These are phyloP conservation scores for Paraphaeosphaeria sporulosa DNA, from an alignment of 2,329 filamentous ascomycete species.

Conservation along the genomic window DNA sequence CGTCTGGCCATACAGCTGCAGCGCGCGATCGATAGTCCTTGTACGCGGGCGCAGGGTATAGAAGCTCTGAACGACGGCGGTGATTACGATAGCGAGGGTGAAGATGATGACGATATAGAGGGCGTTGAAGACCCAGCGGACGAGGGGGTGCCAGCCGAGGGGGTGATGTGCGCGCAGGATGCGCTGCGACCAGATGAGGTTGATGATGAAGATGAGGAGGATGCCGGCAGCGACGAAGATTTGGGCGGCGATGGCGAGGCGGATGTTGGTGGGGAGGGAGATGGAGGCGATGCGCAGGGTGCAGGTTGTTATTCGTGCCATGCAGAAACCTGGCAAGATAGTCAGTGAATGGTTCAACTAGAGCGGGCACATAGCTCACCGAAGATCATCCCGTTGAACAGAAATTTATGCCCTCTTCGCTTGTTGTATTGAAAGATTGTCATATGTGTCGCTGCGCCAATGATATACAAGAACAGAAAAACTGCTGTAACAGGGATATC, in stretches of 20 bases:
- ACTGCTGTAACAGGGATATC: conserved; percentile 53
- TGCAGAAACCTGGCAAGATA: conserved; percentile 48
- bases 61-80: conserved; percentile 68
- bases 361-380: too few species aligned
- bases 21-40: conserved; percentile 62
- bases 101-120: conserved; percentile 66
- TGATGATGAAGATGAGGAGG: conserved; percentile 77
- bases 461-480: conserved; percentile 52
- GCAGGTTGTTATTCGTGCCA: conserved; percentile 52
- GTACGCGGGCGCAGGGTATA: conserved; percentile 67
- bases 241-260: conserved; percentile 64
- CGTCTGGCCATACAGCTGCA: conserved; percentile 69
- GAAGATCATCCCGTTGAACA: conserved; percentile 51
- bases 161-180: conserved; percentile 78
- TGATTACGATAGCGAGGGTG: conserved; percentile 72
- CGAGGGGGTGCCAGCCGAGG: conserved; percentile 70
- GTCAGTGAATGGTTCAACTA: too few species aligned
- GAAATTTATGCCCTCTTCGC: conserved; percentile 51
- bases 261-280: conserved; percentile 49
- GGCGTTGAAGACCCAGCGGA: conserved; percentile 62
- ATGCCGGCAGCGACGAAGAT: conserved; percentile 79
- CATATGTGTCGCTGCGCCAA: conserved; percentile 52
- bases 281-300: conserved; percentile 47
- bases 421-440: conserved; percentile 51
- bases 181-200: conserved; percentile 78